Percentiles rank a stretch among this genome's conserved stretches.
Conservation (phyloP, 306 rosid species). For the Castanea crenata region DNA sequence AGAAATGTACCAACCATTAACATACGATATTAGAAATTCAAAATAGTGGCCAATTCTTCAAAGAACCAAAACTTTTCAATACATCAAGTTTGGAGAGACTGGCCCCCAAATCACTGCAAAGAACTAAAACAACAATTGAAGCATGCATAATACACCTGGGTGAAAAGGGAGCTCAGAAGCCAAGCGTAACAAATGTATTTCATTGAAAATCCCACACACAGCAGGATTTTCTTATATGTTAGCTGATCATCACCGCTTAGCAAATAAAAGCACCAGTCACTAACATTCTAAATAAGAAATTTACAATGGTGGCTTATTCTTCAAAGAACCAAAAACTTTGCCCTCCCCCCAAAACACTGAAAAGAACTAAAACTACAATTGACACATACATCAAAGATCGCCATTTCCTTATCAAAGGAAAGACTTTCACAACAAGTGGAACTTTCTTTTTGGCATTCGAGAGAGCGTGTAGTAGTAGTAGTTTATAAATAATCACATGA, state of each 20-base stretch:
- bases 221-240: conserved; percentile 40
- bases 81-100: not conserved
- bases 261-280: not conserved
- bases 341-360: too few species aligned
- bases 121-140: too few species aligned
- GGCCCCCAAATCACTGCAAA: too few species aligned
- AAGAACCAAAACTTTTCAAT: not conserved
- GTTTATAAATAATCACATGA: too few species aligned
- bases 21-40: too few species aligned
- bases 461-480: too few species aligned
- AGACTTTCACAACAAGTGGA: too few species aligned
- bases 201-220: conserved; percentile 32
- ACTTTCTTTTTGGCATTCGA: too few species aligned
- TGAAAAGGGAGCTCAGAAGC: conserved; percentile 52
- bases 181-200: conserved; percentile 55
- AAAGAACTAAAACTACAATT: not conserved
- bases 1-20: not conserved
- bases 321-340: not conserved
- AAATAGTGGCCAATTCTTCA: not conserved
- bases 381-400: not conserved
- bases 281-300: too few species aligned
- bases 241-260: conserved; percentile 44
- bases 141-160: too few species aligned
- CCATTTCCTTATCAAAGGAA: too few species aligned
- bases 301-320: not conserved